A percentile compares a stretch with the other conserved stretches of the same genome.
Conservation (phyloP, 164 flowering plant species). For the Brasenia schreberi region DNA sequence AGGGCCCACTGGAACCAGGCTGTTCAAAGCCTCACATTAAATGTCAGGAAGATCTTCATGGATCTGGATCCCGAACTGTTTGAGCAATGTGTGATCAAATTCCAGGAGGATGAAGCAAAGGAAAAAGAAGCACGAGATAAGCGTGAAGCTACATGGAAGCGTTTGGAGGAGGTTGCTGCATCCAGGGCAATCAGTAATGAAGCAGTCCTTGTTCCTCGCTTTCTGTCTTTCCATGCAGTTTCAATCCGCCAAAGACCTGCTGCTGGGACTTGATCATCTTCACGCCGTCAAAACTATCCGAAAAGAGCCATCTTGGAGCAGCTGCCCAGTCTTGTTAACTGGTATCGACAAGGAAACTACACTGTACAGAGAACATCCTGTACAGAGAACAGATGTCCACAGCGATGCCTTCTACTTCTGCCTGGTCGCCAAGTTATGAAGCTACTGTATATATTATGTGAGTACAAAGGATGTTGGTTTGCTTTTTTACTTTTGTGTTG, state of each 20-base stretch:
- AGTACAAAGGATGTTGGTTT: not conserved
- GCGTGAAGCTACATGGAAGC: slow-evolving; percentile 57
- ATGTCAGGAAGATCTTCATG: slow-evolving; percentile 64
- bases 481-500: not conserved
- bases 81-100: slow-evolving; percentile 51
- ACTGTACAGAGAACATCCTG: slow-evolving; percentile 16
- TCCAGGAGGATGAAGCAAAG: slow-evolving; percentile 45
- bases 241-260: slow-evolving; percentile 7
- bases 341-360: slow-evolving; percentile 8
- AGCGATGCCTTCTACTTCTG: not conserved
- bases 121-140: slow-evolving; percentile 27
- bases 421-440: not conserved
- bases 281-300: slow-evolving; percentile 3
- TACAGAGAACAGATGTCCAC: slow-evolving; percentile 11
- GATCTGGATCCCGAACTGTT: slow-evolving; percentile 55
- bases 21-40: slow-evolving; percentile 57
- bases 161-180: slow-evolving; percentile 56
- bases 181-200: slow-evolving; percentile 36
- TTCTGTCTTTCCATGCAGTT: slow-evolving; percentile 5
- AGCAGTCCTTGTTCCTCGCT: slow-evolving; percentile 30
- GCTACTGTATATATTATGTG: slow-evolving; percentile 12
- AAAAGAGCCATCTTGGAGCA: slow-evolving; percentile 5
- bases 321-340: slow-evolving; percentile 7
- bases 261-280: slow-evolving; percentile 3
- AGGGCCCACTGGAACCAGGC: slow-evolving; percentile 77